Evolutionary conservation across 495 filamentous ascomycete species (phyloP).

Genomic region (Penicillium maclennaniae): DNA sequence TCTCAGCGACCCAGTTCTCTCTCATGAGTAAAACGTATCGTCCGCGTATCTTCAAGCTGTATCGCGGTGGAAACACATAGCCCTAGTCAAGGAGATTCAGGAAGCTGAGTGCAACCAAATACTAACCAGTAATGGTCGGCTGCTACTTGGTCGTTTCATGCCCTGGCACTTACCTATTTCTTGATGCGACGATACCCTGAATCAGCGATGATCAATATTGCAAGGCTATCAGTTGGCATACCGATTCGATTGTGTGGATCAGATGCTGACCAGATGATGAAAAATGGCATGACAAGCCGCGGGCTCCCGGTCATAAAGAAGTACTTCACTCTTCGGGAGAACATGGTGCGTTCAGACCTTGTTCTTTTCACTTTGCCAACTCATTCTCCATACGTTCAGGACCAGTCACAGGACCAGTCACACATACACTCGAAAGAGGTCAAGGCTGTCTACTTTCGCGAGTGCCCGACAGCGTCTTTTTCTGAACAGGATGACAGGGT

Average conservation of each 20-base stretch:
- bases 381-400: neutral
- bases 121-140: neutral
- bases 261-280: neutral
- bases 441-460: neutral
- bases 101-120: neutral
- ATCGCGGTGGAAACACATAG: neutral
- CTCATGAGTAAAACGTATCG: neutral
- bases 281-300: neutral
- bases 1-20: neutral
- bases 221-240: neutral
- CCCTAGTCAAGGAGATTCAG: neutral
- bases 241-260: neutral
- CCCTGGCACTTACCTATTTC: neutral
- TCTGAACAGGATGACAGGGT: neutral
- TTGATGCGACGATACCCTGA: neutral
- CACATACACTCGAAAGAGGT: neutral
- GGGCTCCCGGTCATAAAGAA: neutral
- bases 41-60: no score
- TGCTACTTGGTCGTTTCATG: neutral
- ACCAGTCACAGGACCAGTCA: neutral
- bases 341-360: neutral
- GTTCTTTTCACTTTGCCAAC: neutral
- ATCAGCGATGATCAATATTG: neutral
- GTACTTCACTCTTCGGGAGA: neutral
- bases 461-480: neutral